Evolutionary conservation across 345 rosid genomes (phyloP).

Genomic region (Eucalyptus cladocalyx): DNA sequence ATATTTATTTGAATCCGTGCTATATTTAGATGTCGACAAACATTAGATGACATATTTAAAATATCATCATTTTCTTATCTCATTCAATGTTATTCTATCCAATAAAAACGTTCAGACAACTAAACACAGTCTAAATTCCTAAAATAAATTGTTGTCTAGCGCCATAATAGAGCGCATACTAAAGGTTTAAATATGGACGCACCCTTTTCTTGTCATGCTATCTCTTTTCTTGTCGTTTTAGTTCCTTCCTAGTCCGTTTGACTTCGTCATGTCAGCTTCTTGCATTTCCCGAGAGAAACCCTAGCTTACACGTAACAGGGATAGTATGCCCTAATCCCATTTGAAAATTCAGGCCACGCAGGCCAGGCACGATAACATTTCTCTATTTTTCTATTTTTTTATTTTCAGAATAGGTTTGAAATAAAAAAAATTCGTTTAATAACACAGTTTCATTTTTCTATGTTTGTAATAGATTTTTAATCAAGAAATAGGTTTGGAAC

Average conservation of each 20-base stretch:
- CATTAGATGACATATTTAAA: background rate
- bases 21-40: background rate
- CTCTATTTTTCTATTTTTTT: too few relatives aligned
- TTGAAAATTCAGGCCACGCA: background rate
- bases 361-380: too few relatives aligned
- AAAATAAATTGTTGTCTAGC: background rate
- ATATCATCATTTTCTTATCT: background rate
- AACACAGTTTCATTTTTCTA: too few relatives aligned
- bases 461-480: too few relatives aligned
- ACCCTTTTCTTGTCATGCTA: background rate
- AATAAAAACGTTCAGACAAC: background rate
- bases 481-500: fast-evolving
- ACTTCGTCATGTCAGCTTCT: background rate
- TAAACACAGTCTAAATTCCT: background rate
- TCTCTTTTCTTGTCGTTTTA: background rate
- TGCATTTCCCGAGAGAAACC: background rate
- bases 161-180: background rate
- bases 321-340: background rate
- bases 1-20: too few relatives aligned
- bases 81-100: background rate
- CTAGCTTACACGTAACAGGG: background rate
- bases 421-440: too few relatives aligned
- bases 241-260: background rate
- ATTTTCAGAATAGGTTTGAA: fast-evolving
- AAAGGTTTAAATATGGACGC: background rate